A percentile compares a stretch with the other conserved stretches of the same genome.
Evolutionary conservation across 805 yeast genomes (phyloP).

Genomic region (Kluyveromyces aestuarii): DNA sequence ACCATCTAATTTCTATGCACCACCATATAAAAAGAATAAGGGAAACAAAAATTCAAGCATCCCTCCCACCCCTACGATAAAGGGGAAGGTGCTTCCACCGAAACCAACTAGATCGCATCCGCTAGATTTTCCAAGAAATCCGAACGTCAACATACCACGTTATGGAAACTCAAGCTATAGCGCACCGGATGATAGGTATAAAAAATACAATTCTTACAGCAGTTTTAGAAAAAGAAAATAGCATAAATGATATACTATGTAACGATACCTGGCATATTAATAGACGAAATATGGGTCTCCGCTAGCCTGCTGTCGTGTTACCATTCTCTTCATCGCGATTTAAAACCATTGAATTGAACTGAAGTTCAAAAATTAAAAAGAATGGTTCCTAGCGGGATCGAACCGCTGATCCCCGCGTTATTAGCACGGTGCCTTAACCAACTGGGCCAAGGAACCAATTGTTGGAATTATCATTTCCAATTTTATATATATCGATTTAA

Average conservation of each 20-base stretch:
- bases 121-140: conserved; percentile 20
- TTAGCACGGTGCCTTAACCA: conserved; percentile 27
- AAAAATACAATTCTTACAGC: conserved; percentile 14
- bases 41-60: not conserved
- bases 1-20: conserved; percentile 16
- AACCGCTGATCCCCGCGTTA: conserved; percentile 27
- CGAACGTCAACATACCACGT: conserved; percentile 14
- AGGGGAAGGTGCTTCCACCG: conserved; percentile 12
- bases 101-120: conserved; percentile 16
- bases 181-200: conserved; percentile 6
- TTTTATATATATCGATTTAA: too few species aligned
- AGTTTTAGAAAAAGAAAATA: conserved; percentile 12
- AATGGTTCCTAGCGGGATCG: conserved; percentile 26
- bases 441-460: conserved; percentile 24
- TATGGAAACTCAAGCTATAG: conserved; percentile 8
- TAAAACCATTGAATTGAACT: too few species aligned
- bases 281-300: too few species aligned
- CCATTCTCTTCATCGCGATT: not conserved
- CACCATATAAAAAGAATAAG: conserved; percentile 12
- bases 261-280: not conserved
- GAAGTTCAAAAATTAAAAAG: conserved; percentile 3
- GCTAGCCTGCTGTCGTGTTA: too few species aligned
- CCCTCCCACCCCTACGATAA: conserved; percentile 8
- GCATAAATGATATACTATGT: not conserved
- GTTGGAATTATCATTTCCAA: not conserved